Conservation (phyloP, 345 rosid species). For the Balakata baccata region DNA sequence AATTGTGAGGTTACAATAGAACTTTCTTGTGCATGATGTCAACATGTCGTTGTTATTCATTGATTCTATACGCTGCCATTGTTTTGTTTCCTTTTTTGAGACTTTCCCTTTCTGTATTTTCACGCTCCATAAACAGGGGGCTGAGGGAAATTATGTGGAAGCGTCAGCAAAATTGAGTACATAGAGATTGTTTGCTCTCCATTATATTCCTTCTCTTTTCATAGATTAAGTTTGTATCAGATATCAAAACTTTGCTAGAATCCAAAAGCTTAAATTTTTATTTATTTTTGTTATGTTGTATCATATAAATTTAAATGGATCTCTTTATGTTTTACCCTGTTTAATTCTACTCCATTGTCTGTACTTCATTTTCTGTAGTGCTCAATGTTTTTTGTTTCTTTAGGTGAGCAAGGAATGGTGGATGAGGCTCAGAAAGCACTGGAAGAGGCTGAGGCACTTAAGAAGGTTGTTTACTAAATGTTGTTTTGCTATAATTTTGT, state of each 20-base stretch:
- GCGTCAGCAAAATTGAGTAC: background rate
- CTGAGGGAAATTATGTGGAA: background rate
- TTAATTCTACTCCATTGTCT: constrained; percentile 4
- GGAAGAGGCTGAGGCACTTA: constrained; percentile 99
- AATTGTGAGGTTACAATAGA: background rate
- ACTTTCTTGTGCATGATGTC: background rate
- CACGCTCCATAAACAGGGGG: background rate
- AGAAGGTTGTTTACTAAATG: constrained; percentile 55
- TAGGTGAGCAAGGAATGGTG: constrained; percentile 99
- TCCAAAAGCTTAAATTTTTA: background rate
- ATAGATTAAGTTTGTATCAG: background rate
- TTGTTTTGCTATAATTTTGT: background rate
- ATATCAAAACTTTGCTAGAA: background rate
- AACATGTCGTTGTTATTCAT: background rate
- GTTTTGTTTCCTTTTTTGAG: background rate
- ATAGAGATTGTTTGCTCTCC: background rate
- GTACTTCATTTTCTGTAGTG: background rate
- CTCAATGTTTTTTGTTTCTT: constrained; percentile 8
- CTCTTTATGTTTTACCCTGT: background rate
- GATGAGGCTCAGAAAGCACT: constrained; percentile 98
- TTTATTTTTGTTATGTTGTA: background rate
- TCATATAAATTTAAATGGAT: background rate
- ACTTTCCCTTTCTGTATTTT: background rate
- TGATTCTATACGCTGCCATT: background rate
- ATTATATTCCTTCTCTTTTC: background rate